Conservation (phyloP, 495 filamentous ascomycete genomes). For the Hypoxylon lenormandii region DNA sequence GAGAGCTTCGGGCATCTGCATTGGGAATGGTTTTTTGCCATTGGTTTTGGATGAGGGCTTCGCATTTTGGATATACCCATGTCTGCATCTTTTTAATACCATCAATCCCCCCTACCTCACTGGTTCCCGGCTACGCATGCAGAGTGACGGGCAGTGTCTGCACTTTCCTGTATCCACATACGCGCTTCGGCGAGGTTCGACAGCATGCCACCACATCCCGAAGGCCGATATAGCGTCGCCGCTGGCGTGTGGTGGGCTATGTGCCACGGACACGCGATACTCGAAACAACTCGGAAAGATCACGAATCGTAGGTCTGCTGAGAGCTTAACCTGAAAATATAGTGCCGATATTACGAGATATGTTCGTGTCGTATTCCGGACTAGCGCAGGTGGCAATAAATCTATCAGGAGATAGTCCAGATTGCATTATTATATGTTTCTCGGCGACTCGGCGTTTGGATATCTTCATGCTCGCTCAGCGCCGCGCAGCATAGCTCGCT, state of each 20-base stretch:
- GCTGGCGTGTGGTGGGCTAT: not conserved
- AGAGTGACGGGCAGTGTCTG: not conserved
- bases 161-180: not conserved
- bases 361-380: conserved; percentile 6
- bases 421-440: not conserved
- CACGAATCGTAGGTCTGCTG: not conserved
- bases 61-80: conserved; percentile 39
- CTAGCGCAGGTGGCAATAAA: conserved; percentile 8
- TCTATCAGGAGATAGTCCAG: conserved; percentile 3
- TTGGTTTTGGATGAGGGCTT: conserved; percentile 19
- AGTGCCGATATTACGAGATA: not conserved
- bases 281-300: not conserved
- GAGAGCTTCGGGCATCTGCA: not conserved
- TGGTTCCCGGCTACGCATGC: not conserved
- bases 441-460: conserved; percentile 22
- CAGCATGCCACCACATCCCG: not conserved
- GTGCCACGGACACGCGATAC: not conserved
- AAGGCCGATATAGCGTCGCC: not conserved
- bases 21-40: conserved; percentile 19
- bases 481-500: not conserved
- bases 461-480: conserved; percentile 4
- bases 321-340: conserved; percentile 5
- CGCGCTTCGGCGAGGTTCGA: not conserved
- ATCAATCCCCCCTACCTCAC: conserved; percentile 2
- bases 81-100: conserved; percentile 35